Conservation (phyloP, 805 yeast genomes). For the Kluyveromyces nonfermentans region DNA sequence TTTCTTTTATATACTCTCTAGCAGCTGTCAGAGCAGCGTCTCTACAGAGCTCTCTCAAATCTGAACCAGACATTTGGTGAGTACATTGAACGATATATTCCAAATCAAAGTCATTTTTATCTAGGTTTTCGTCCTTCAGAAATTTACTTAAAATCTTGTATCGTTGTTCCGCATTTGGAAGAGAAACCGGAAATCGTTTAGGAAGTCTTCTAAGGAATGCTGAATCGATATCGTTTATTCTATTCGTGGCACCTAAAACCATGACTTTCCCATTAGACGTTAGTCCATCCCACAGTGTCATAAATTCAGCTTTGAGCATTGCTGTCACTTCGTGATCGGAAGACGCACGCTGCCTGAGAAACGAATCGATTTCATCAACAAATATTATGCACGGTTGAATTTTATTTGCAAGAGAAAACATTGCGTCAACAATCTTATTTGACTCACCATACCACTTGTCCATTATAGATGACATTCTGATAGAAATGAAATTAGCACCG, state of each 20-base stretch:
- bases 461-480: conserved; percentile 88
- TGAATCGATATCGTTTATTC: conserved; percentile 83
- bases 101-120: conserved; percentile 45
- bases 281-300: conserved; percentile 96
- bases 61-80: conserved; percentile 81
- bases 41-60: conserved; percentile 80
- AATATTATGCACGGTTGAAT: conserved; percentile 91
- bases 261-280: conserved; percentile 67
- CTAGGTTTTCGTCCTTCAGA: conserved; percentile 55
- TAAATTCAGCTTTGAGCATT: conserved; percentile 88
- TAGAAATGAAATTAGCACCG: conserved; percentile 83
- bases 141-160: conserved; percentile 59
- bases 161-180: conserved; percentile 65
- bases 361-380: conserved; percentile 94
- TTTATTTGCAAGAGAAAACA: conserved; percentile 81
- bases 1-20: conserved; percentile 67
- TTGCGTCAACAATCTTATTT: conserved; percentile 87
- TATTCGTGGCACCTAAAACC: conserved; percentile 90
- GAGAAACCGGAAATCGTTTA: conserved; percentile 68
- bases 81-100: conserved; percentile 53
- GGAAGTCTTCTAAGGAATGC: conserved; percentile 93
- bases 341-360: conserved; percentile 74
- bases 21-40: conserved; percentile 89
- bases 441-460: conserved; percentile 98
- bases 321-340: conserved; percentile 94